These are phyloP conservation scores for Penicillium cinerascens DNA, from an alignment of 495 filamentous ascomycete species.

Conservation along the genomic window DNA sequence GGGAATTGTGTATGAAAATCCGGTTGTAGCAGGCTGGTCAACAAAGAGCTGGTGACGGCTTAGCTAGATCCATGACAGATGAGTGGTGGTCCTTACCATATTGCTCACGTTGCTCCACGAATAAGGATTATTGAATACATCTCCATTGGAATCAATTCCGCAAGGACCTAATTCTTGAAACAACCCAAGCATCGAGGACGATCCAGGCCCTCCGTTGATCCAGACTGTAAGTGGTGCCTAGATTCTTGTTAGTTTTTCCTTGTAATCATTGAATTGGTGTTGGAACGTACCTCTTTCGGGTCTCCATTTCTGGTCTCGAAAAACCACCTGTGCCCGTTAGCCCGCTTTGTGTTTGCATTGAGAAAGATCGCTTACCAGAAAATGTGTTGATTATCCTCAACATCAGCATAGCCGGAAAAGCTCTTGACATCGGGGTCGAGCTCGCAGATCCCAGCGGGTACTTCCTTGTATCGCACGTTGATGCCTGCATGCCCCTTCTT, in stretches of 20 bases:
- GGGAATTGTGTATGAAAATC: conserved; percentile 56
- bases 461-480: conserved; percentile 58
- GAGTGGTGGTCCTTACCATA: conserved; percentile 33
- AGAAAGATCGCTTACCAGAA: conserved; percentile 43
- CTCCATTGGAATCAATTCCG: conserved; percentile 46
- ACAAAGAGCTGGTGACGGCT: conserved; percentile 36
- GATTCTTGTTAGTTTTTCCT: neutral
- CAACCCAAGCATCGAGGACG: conserved; percentile 58
- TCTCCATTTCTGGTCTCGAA: conserved; percentile 56
- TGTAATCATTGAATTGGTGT: neutral
- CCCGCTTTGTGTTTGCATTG: neutral
- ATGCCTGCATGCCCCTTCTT: conserved; percentile 51
- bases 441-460: conserved; percentile 62
- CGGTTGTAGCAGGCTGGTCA: conserved; percentile 58
- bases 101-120: conserved; percentile 58
- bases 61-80: neutral
- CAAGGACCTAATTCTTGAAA: conserved; percentile 65
- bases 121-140: conserved; percentile 55
- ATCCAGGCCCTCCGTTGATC: conserved; percentile 60
- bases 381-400: conserved; percentile 57
- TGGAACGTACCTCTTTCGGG: conserved; percentile 31
- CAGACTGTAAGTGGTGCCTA: conserved; percentile 59
- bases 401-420: conserved; percentile 65
- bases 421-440: conserved; percentile 60
- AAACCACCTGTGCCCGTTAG: conserved; percentile 44